A percentile compares a stretch with the other conserved stretches of the same genome.
Conservation (phyloP, 257 asterid genomes). For the Schizonepeta tenuifolia region DNA sequence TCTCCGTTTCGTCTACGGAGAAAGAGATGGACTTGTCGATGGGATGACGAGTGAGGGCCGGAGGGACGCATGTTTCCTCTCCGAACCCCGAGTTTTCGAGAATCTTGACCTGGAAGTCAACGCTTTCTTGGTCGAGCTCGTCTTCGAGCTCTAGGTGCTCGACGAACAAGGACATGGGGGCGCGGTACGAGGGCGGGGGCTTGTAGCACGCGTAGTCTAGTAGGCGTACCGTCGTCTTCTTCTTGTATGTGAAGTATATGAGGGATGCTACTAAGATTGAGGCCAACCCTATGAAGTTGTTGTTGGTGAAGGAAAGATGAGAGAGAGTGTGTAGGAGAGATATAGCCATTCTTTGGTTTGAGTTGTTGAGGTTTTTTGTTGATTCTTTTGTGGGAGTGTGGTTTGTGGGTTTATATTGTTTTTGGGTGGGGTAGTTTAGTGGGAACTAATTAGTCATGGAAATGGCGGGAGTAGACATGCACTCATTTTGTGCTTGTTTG, state of each 20-base stretch:
- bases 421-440: background rate
- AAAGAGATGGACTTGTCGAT: slow-evolving; percentile 22
- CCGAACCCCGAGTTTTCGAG: slow-evolving; percentile 42
- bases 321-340: background rate
- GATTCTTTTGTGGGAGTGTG: background rate
- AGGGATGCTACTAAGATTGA: slow-evolving; percentile 24
- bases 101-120: slow-evolving; percentile 34
- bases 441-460: slow-evolving; percentile 5
- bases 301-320: slow-evolving; percentile 19
- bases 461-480: slow-evolving; percentile 22
- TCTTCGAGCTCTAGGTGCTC: slow-evolving; percentile 31
- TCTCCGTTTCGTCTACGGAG: slow-evolving; percentile 31
- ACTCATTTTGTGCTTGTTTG: slow-evolving; percentile 37
- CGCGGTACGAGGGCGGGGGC: slow-evolving; percentile 37
- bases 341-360: slow-evolving; percentile 16
- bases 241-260: slow-evolving; percentile 20
- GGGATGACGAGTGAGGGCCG: slow-evolving; percentile 33
- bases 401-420: slow-evolving; percentile 9
- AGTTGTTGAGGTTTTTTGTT: background rate
- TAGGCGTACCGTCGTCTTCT: slow-evolving; percentile 22
- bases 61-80: slow-evolving; percentile 40
- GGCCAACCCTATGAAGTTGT: slow-evolving; percentile 22
- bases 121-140: slow-evolving; percentile 31
- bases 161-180: slow-evolving; percentile 29
- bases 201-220: slow-evolving; percentile 44